Percentiles rank a stretch among this genome's conserved stretches.
These are phyloP conservation scores for Cercospora sp. DNA, from an alignment of 2,329 filamentous ascomycete species.

Conservation along the genomic window DNA sequence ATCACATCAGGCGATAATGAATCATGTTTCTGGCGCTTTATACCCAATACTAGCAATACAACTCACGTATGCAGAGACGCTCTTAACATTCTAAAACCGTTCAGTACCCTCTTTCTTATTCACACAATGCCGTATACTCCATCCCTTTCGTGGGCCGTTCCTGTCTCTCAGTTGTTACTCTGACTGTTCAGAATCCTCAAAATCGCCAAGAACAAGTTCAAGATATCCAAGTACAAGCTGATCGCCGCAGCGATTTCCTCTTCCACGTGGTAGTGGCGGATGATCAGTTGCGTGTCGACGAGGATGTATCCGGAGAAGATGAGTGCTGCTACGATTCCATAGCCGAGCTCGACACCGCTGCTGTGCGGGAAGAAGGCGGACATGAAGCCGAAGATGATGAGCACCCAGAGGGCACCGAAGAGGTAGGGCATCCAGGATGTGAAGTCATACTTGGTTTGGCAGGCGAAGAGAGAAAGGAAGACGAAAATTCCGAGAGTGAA, in stretches of 20 bases:
- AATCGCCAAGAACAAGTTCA: conserved; percentile 91
- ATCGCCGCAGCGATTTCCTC: conserved; percentile 54
- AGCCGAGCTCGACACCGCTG: conserved; percentile 80
- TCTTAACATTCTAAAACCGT: conserved; percentile 1
- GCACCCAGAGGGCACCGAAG: conserved; percentile 83
- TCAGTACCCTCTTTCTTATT: background rate
- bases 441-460: conserved; percentile 98
- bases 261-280: conserved; percentile 95
- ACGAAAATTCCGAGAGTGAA: conserved; percentile 72
- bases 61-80: background rate
- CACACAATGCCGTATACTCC: background rate
- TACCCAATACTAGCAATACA: conserved; percentile 9
- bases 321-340: conserved; percentile 76
- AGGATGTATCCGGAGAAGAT: conserved; percentile 95
- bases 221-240: conserved; percentile 71
- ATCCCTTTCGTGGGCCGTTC: too few relatives aligned
- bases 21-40: background rate
- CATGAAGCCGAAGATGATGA: conserved; percentile 93
- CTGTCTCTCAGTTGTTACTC: conserved; percentile 71
- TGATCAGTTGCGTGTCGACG: conserved; percentile 91
- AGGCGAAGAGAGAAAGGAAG: conserved; percentile 75
- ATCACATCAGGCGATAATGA: background rate
- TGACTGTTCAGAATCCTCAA: conserved; percentile 95
- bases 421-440: conserved; percentile 96
- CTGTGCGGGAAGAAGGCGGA: conserved; percentile 81